Conservation (phyloP, 805 yeast species). For the Saturnispora besseyi region DNA sequence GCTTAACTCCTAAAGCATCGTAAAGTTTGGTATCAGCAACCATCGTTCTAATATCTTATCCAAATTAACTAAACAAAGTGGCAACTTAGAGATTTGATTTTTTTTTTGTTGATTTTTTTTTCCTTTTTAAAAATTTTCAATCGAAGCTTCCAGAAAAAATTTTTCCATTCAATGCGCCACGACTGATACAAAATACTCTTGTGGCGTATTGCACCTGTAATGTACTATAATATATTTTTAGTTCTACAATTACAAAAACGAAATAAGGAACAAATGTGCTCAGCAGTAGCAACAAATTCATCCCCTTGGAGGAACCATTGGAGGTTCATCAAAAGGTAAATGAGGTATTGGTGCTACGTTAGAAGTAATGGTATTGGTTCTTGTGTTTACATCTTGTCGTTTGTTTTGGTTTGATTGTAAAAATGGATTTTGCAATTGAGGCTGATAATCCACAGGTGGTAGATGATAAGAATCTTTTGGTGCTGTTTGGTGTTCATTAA, state of each 20-base stretch:
- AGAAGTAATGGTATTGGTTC: neutral
- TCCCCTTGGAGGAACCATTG: neutral
- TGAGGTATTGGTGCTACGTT: neutral
- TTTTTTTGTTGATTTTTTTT: neutral
- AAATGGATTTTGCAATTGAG: constrained; percentile 2
- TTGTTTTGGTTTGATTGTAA: neutral
- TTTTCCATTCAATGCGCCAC: neutral
- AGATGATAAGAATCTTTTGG: neutral
- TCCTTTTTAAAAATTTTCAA: neutral
- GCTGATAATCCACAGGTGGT: neutral
- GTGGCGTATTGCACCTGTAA: neutral
- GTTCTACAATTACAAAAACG: neutral
- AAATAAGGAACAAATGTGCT: neutral
- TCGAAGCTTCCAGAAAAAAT: neutral
- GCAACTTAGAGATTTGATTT: neutral
- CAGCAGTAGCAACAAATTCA: neutral
- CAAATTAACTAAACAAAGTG: neutral
- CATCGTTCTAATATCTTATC: constrained; percentile 33
- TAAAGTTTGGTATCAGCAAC: constrained; percentile 74
- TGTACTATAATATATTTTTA: neutral
- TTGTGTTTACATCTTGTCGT: neutral
- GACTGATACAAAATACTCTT: neutral
- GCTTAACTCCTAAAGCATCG: constrained; percentile 63
- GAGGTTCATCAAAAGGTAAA: constrained; percentile 1
- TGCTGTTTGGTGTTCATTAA: no score